Conservation (phyloP, 768 basidiomycete species). For the Hypsizygus marmoreus region DNA sequence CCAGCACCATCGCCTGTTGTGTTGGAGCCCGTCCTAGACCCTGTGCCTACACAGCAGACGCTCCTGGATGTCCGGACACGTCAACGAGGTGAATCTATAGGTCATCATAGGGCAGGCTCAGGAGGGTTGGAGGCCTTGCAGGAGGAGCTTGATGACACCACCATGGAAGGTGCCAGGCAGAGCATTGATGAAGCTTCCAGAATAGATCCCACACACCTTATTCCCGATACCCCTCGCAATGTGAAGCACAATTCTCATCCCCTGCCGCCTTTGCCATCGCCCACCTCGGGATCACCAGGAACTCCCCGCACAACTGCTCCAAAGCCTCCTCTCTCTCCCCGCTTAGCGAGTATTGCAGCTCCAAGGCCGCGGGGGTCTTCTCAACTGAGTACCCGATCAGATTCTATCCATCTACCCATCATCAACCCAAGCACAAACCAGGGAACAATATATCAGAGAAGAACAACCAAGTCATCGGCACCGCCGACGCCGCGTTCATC, state of each 20-base stretch:
- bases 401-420: conserved; percentile 39
- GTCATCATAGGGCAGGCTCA: conserved; percentile 59
- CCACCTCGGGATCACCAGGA: conserved; percentile 29
- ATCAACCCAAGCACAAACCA: conserved; percentile 62
- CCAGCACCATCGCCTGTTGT: conserved; percentile 48
- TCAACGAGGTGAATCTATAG: conserved; percentile 48
- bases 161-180: conserved; percentile 21
- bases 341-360: conserved; percentile 39
- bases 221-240: conserved; percentile 44
- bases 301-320: conserved; percentile 29
- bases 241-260: conserved; percentile 60
- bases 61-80: conserved; percentile 40
- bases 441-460: conserved; percentile 70
- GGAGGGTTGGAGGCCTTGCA: conserved; percentile 59
- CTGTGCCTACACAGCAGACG: conserved; percentile 27
- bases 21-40: conserved; percentile 29
- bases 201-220: conserved; percentile 29
- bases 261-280: conserved; percentile 66
- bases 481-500: conserved; percentile 58
- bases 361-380: conserved; percentile 64
- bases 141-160: conserved; percentile 55
- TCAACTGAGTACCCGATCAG: conserved; percentile 41
- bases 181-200: conserved; percentile 29
- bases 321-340: conserved; percentile 49
- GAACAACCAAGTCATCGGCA: conserved; percentile 62